Evolutionary conservation across 2,329 filamentous ascomycete species (phyloP), one percentile per base, ranked within the genome.

Genomic region (Apiospora hydei): DNA sequence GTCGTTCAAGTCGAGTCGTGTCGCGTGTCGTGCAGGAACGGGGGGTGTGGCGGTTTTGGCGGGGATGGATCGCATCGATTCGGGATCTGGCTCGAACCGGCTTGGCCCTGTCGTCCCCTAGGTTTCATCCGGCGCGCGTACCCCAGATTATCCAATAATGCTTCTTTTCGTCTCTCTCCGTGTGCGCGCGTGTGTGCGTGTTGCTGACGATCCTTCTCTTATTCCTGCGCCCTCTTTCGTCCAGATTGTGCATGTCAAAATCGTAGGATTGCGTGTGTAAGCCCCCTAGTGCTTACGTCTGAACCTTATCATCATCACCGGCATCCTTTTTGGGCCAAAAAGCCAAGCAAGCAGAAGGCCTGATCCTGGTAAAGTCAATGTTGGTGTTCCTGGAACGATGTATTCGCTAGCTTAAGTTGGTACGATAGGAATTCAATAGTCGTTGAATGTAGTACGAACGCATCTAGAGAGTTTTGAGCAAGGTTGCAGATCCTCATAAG

Each of bases 61-160:
- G 7, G 30, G 30, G 57, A 30, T 38, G 57, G 57, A n/a, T n/a
- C 18, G 18, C 8, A n/a, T 34, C 53, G 13, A 61, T 38, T 64
- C 57, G 57, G 57, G 11, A 10, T 64, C 21, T 41, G 57, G 57
- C 57, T 41, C 30, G 34, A 64, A 38, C 57, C 57, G 57, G 57
- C 57, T 64, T 64, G 57, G 57, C 57, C 57, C 34, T n/a, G 14
- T 41, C 34, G 16, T 61, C 30, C 30, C 53, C 21, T 38, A 3
- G 30, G 53, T 61, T 61, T 61, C 53, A 30, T 61, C 53, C 30
- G 44, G 44, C 16, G 7, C 30, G 18, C 34, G 7, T n/a, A 16
- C 34, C 57, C 34, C 57, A 34, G 57, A 41, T 41, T 64, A n/a
- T 11, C 38, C 16, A 26, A 61, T 38, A 61, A 8, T 16, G 34